phyloP scores from a whole-genome alignment of 805 yeast species.

The Clavispora fructus region DNA sequence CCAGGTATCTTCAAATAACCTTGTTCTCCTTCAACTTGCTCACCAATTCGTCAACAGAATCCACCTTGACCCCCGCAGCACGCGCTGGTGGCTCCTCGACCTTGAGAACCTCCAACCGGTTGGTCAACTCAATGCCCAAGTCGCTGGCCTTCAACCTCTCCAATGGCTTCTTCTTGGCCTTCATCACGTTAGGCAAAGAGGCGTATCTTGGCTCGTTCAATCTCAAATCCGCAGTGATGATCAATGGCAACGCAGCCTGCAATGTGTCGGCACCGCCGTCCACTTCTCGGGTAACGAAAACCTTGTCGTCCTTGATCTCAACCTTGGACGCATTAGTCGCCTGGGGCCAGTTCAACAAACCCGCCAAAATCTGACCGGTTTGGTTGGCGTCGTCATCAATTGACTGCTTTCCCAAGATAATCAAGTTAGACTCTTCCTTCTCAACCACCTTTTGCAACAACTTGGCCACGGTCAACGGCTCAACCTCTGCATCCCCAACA shows the following conservation, averaged over 20 bases:
- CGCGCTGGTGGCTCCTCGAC: slow-evolving; percentile 85
- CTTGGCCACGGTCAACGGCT: slow-evolving; percentile 88
- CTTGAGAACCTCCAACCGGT: slow-evolving; percentile 62
- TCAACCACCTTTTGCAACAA: slow-evolving; percentile 69
- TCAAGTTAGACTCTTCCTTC: slow-evolving; percentile 65
- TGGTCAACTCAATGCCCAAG: slow-evolving; percentile 59
- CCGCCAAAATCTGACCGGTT: slow-evolving; percentile 96
- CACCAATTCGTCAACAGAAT: slow-evolving; percentile 75
- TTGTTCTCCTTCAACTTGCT: slow-evolving; percentile 71
- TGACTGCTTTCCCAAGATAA: slow-evolving; percentile 92
- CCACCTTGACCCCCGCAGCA: slow-evolving; percentile 76
- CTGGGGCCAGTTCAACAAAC: slow-evolving; percentile 91
- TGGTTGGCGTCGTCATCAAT: slow-evolving; percentile 94
- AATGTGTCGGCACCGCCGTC: slow-evolving; percentile 93
- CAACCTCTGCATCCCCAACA: slow-evolving; percentile 66
- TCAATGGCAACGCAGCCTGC: slow-evolving; percentile 71
- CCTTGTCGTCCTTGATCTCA: slow-evolving; percentile 49
- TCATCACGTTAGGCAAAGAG: slow-evolving; percentile 94
- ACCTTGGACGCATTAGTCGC: slow-evolving; percentile 93
- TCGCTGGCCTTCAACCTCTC: slow-evolving; percentile 59
- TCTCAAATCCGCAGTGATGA: slow-evolving; percentile 89
- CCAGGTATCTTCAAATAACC: slow-evolving; percentile 40
- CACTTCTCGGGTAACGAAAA: slow-evolving; percentile 81
- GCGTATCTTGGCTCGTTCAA: slow-evolving; percentile 94
- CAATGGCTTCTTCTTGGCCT: slow-evolving; percentile 94